Evolutionary conservation across 2,329 filamentous ascomycete genomes (phyloP), one percentile per base, ranked within the genome.

Genomic region (Colletotrichum costaricense): DNA sequence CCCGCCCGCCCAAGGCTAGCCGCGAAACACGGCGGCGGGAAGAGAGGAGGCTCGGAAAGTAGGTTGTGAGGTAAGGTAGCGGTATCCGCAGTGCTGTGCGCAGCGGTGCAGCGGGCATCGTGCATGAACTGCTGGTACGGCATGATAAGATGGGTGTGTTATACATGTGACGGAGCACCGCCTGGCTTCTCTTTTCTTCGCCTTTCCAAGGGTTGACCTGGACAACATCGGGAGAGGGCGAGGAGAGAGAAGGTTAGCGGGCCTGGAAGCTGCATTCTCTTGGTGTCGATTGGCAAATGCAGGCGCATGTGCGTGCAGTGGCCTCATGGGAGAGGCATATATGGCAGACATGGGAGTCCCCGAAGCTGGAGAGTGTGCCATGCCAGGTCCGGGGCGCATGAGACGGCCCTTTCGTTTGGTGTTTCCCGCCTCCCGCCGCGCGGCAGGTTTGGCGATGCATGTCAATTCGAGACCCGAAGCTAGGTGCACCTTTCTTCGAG

Each of bases 111-210:
- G 69, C 67, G 70, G 70, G 67, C 70, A 73, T 70, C 70, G 70
- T 75, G 73, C 73, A 75, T 75, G 73, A 75, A 74, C 73, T 73
- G 66, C 73, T 75, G 70, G 65, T 72, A 74, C 70, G 52, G 66
- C 73, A 71, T 70, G 70, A 55, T 55, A 60, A 60, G 62, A 74
- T 33, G 65, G 64, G 33, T 54, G 66, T 69, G 54, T 22, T 69
- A 67, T 69, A 69, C 70, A 75, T 70, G 60, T 70, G 56, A 73
- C 60, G 70, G 66, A 57, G 60, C 67, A 73, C 70, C 56, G 55
- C 67, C 59, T 60, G 55, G 42, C 42, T 49, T 49, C 19, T 49
- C 16, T 22, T n/a, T 26, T 63, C 56, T 33, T 60, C 46, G 60
- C 56, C 19, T 65, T 46, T 70, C 35, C 70, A 65, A 65, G 67